Evolutionary conservation across 2,329 filamentous ascomycete species (phyloP).

Genomic region (Ceratocystis ficicola): DNA sequence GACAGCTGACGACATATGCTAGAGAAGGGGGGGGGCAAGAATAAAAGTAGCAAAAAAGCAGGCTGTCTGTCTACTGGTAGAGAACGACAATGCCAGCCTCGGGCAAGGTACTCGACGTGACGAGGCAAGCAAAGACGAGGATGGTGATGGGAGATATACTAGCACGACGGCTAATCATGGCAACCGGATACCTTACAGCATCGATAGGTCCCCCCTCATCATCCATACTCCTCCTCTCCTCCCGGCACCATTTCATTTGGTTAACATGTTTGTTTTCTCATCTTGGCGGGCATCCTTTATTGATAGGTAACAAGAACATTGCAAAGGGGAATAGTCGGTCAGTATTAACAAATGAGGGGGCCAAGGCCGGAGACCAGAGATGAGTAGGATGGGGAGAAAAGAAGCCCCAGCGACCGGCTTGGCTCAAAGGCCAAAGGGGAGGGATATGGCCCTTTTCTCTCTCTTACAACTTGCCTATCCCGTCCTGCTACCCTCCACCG

Average conservation of each 20-base stretch:
- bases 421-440: background rate
- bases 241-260: background rate
- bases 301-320: background rate
- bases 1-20: background rate
- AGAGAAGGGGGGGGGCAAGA: background rate
- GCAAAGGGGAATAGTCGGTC: background rate
- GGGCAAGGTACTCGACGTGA: too few relatives aligned
- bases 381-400: background rate
- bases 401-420: background rate
- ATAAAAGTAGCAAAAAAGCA: too few relatives aligned
- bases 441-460: background rate
- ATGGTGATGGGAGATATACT: too few relatives aligned
- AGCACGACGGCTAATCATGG: too few relatives aligned
- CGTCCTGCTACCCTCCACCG: background rate
- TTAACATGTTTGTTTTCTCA: background rate
- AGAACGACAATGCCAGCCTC: too few relatives aligned
- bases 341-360: background rate
- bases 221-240: too few relatives aligned
- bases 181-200: too few relatives aligned
- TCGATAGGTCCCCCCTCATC: too few relatives aligned
- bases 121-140: too few relatives aligned
- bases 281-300: background rate
- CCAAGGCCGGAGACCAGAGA: background rate
- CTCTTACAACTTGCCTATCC: background rate
- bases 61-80: too few relatives aligned